A percentile compares a stretch with the other conserved stretches of the same genome.
phyloP scores from a whole-genome alignment of 306 rosid species.

The Vigna nakashimae region DNA sequence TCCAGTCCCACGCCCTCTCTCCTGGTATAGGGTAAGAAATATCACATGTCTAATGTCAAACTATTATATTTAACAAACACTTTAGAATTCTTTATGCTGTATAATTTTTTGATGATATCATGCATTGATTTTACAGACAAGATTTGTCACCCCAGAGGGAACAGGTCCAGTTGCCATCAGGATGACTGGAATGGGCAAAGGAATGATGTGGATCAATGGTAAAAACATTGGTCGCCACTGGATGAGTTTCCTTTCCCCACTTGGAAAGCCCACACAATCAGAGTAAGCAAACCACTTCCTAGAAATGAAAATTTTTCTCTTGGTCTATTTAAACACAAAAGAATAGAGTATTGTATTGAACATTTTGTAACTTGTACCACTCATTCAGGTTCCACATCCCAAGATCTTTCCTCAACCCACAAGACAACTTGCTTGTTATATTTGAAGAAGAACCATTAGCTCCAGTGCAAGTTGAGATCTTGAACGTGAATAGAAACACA shows the following conservation, averaged over 20 bases:
- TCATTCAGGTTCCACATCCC: conserved; percentile 76
- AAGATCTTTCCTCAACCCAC: conserved; percentile 60
- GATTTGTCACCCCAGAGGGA: conserved; percentile 75
- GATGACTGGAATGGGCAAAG: conserved; percentile 85
- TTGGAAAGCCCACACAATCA: conserved; percentile 62
- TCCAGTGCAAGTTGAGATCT: conserved; percentile 63
- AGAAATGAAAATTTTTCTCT: not conserved
- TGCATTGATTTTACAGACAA: conserved; percentile 51
- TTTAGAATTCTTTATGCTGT: no score
- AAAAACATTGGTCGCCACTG: conserved; percentile 83
- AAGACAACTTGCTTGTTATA: conserved; percentile 66
- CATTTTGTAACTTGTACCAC: not conserved
- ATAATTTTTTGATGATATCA: not conserved
- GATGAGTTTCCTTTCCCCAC: conserved; percentile 69
- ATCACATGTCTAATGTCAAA: not conserved
- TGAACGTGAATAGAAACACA: conserved; percentile 68
- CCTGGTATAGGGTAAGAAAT: conserved; percentile 79
- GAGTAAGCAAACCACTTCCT: conserved; percentile 51
- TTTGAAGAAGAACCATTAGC: conserved; percentile 66
- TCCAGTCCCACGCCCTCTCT: conserved; percentile 46
- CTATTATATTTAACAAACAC: no score
- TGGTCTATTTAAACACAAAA: not conserved
- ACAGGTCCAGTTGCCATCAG: conserved; percentile 71
- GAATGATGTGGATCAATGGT: conserved; percentile 86
- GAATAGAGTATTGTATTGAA: not conserved